Conservation (phyloP, 106 monocot genomes). For the Gastrodia elata region DNA sequence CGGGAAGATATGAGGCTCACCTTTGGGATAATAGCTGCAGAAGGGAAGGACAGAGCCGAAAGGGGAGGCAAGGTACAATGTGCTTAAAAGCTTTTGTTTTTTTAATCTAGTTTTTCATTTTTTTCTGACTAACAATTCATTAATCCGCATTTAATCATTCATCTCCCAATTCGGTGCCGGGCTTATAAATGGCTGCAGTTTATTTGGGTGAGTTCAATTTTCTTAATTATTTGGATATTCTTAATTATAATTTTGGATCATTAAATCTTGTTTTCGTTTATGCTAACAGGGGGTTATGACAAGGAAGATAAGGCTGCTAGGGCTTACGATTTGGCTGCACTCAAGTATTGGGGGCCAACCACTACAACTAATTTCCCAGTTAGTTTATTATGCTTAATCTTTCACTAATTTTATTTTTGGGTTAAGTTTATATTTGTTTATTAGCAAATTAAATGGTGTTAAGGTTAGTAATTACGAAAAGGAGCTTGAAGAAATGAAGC, state of each 20-base stretch:
- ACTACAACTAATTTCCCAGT: conserved; percentile 97
- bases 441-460: background rate
- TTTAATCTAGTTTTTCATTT: background rate
- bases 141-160: background rate
- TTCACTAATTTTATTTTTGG: background rate
- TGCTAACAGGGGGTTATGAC: conserved; percentile 60
- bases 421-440: background rate
- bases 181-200: conserved; percentile 18
- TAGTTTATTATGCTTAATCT: conserved; percentile 6
- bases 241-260: no score
- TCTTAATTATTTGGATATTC: no score
- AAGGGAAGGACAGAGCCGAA: conserved; percentile 35
- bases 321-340: conserved; percentile 90
- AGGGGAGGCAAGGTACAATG: conserved; percentile 41
- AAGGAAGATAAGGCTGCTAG: conserved; percentile 93
- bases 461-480: conserved; percentile 62
- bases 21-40: conserved; percentile 51
- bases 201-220: conserved; percentile 25
- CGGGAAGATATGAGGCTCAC: conserved; percentile 42
- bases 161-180: background rate
- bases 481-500: conserved; percentile 69
- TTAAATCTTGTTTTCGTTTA: background rate
- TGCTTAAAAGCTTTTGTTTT: background rate
- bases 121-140: background rate
- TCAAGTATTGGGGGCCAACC: conserved; percentile 93